A percentile compares a stretch with the other conserved stretches of the same genome.
phyloP scores from a whole-genome alignment of 306 rosid species.

The Fagus crenata region DNA sequence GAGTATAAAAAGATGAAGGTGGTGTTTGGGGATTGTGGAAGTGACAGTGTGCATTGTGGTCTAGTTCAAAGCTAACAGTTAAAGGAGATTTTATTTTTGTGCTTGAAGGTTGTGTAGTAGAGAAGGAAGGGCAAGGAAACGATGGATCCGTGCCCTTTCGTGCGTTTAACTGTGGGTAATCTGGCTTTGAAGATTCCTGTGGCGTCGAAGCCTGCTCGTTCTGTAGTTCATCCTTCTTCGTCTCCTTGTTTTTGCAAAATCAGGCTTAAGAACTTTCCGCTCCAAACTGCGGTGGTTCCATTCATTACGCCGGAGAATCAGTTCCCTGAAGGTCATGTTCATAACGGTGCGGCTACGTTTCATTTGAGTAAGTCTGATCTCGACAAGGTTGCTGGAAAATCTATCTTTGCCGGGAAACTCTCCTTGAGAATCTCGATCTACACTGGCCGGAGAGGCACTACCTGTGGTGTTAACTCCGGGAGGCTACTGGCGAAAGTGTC shows the following conservation, averaged over 20 bases:
- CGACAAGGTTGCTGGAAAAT: constrained; percentile 42
- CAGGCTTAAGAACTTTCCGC: constrained; percentile 56
- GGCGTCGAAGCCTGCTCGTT: constrained; percentile 70
- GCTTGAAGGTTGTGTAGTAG: not conserved
- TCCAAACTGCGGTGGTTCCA: constrained; percentile 59
- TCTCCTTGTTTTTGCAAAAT: constrained; percentile 77
- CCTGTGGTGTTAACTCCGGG: constrained; percentile 68
- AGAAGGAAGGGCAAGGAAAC: not conserved
- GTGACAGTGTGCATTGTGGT: too few species aligned
- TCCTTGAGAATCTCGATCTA: constrained; percentile 57
- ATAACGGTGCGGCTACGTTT: constrained; percentile 55
- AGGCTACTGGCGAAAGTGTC: constrained; percentile 49
- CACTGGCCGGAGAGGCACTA: constrained; percentile 56
- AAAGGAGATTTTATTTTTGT: too few species aligned
- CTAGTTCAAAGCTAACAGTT: too few species aligned
- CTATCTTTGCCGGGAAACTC: constrained; percentile 45
- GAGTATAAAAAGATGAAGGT: too few species aligned
- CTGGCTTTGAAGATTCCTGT: constrained; percentile 75
- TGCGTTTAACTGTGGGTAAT: constrained; percentile 58
- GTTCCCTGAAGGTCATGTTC: constrained; percentile 45
- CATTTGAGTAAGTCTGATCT: constrained; percentile 63
- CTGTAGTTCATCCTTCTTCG: constrained; percentile 72
- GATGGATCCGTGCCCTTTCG: constrained; percentile 89
- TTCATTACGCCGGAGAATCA: constrained; percentile 45
- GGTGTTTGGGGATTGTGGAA: too few species aligned